phyloP scores from a whole-genome alignment of 1,284 basidiomycete species.

The Gastroboletus turbinatus region DNA sequence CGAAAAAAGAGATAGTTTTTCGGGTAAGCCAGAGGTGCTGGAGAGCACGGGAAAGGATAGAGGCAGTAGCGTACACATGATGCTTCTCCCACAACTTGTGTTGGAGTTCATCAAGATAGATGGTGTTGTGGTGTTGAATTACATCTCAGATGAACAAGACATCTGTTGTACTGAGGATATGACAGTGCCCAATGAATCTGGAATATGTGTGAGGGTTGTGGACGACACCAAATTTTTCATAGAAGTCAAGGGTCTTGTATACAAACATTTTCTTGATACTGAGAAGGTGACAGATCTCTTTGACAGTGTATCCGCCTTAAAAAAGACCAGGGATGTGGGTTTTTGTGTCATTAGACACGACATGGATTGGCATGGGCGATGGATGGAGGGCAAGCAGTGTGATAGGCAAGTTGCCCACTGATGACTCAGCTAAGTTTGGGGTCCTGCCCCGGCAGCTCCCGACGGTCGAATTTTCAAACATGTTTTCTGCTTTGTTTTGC shows the following conservation, averaged over 20 bases:
- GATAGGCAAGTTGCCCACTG: too few relatives aligned
- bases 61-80: neutral
- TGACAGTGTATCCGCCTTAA: neutral
- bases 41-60: neutral
- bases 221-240: neutral
- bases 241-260: neutral
- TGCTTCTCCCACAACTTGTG: neutral
- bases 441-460: too few relatives aligned
- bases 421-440: too few relatives aligned
- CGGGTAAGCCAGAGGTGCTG: neutral
- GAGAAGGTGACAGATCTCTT: neutral
- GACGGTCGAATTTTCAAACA: too few relatives aligned
- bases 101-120: constrained; percentile 1
- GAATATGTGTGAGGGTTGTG: neutral
- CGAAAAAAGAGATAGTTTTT: neutral
- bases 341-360: too few relatives aligned
- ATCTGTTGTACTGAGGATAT: neutral
- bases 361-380: too few relatives aligned
- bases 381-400: too few relatives aligned
- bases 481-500: too few relatives aligned
- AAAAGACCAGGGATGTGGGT: too few relatives aligned
- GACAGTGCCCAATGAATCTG: neutral
- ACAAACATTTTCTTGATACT: neutral
- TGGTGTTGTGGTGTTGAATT: neutral
- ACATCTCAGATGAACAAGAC: neutral